phyloP scores from a whole-genome alignment of 805 yeast genomes.

The Metschnikowia continentalis region DNA sequence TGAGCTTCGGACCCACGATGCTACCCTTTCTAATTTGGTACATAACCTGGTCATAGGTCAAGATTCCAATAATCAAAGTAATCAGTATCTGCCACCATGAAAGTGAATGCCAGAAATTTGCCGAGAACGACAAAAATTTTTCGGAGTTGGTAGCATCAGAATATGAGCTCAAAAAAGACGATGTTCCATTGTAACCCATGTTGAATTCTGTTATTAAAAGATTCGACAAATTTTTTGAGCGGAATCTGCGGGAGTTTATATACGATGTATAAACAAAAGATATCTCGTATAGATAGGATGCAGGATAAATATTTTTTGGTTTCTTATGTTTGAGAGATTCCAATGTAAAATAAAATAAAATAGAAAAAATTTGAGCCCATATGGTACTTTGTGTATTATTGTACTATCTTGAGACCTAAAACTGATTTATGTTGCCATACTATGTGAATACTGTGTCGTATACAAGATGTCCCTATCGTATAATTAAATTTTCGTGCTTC shows the following conservation, averaged over 20 bases:
- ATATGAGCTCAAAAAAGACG: not conserved
- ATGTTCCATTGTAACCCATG: constrained; percentile 1
- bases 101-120: constrained; percentile 18
- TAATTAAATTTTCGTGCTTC: not conserved
- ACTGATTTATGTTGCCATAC: not conserved
- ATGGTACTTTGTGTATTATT: not conserved
- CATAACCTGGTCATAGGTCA: constrained; percentile 70
- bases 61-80: constrained; percentile 43
- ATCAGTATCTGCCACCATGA: constrained; percentile 54
- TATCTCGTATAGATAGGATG: constrained; percentile 1
- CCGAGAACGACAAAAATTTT: not conserved
- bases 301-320: not conserved
- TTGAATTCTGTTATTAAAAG: not conserved
- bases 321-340: not conserved
- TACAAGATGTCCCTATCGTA: not conserved
- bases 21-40: constrained; percentile 79
- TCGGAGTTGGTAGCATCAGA: not conserved
- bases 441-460: not conserved
- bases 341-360: too few species aligned
- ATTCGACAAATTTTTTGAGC: constrained; percentile 1
- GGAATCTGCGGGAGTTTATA: constrained; percentile 4
- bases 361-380: too few species aligned
- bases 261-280: constrained; percentile 4
- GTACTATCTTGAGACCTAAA: not conserved
- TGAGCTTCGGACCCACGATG: constrained; percentile 85